Evolutionary conservation across 192 early-diverging fungal species (phyloP), one percentile per base, ranked within the genome.

Genomic region (Haplosporangium gracile): DNA sequence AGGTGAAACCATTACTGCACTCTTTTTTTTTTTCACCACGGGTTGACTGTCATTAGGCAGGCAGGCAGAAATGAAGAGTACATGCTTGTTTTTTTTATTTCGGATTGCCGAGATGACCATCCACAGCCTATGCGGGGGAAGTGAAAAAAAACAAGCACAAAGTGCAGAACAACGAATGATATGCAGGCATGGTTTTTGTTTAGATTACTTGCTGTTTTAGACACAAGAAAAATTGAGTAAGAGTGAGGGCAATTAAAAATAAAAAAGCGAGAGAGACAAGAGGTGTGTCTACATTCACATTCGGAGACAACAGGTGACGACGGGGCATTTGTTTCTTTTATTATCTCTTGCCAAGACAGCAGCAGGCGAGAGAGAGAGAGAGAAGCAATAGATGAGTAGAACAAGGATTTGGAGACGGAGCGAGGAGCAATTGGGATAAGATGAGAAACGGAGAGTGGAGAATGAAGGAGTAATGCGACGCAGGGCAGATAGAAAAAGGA

Each of bases 51-150:
- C 60, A 32, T 26, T 65, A 13, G 11, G 26, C 29, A 65, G 10
- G 7, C 13, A 32, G n/a, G 4, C 22, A 57, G 9, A 60, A 51
- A 51, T 51, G 49, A 51, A 51, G 49, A 51, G 49, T 51, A 20
- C 18, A 51, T 22, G 24, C 1, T n/a, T 60, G 24, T 34, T 65
- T 65, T 36, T 36, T 36, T 65, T 65, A 29, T 65, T 65, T 65
- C 60, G 60, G 60, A 65, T 65, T 65, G 60, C 60, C 60, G 60
- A 65, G 60, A 65, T 65, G 60, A 32, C 11, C 13, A 13, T 65
- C 60, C 26, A 65, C 60, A 65, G 60, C 60, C n/a, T 29, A 32
- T 11, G 29, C 10, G 4, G 60, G 24, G 29, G 5, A 2, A 32
- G 32, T 3, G 26, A 11, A 26, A 29, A n/a, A 60, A 65, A 15